Evolutionary conservation across 2,329 filamentous ascomycete genomes (phyloP), one percentile per base, ranked within the genome.

Genomic region (Colletotrichum tropicale): DNA sequence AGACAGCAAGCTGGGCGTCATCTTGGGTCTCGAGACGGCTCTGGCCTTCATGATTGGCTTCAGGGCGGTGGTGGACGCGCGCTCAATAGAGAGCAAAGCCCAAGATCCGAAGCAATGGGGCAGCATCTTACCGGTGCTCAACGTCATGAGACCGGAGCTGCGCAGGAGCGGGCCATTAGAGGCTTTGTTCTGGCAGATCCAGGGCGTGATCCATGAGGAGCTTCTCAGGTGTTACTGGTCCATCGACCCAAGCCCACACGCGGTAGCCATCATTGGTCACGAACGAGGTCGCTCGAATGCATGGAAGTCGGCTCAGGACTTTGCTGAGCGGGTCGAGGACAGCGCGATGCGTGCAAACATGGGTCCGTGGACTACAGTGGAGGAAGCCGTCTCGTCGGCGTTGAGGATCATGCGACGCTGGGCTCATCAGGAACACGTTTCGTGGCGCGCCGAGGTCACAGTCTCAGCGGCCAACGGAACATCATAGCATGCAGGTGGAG

Each of bases 21-120:
- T 85, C 1, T 82, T 89, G 13, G 86, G 86, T 38, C 81, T 90
- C 10, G 89, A 90, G 78, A 88, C 88, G 80, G 84, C 89, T 24
- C 80, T 90, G 69, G 86, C 88, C 7, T 92, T 90, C 78, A 88
- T 91, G 83, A 82, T 89, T 16, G 86, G 87, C 2, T 91, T 91
- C 81, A 86, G 90, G 76, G 84, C 88, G 4, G 82, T 88, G 60
- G 88, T 88, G 81, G 84, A 87, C 60, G 82, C 82, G 13, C 86
- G 88, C 6, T 81, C 83, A 30, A 78, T 88, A n/a, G 85, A 87
- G 70, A 85, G 86, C 66, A 87, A 86, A 77, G 80, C 83, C 32
- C 82, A 81, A 67, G 88, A 90, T 56, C 80, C 85, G 8, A 78
- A 76, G 3, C 79, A 81, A 34, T 90, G 88, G 88, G 80, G 82